Evolutionary conservation across 1,139 yeast species (phyloP).

Genomic region (Candida glucosophila): DNA sequence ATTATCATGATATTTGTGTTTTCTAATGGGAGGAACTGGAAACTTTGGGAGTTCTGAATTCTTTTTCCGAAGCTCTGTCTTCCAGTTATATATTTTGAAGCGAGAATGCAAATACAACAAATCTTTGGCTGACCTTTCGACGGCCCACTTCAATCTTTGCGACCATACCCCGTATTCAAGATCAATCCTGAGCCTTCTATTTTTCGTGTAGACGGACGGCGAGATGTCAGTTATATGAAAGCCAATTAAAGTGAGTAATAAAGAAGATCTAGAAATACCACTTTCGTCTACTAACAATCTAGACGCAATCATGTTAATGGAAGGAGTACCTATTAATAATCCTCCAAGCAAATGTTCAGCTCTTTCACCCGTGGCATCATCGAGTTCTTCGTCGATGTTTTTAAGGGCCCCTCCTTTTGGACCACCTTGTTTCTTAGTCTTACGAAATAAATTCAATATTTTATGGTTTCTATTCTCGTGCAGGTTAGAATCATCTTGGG

Average conservation of each 20-base stretch:
- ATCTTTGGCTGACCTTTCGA: slow-evolving; percentile 66
- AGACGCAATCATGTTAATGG: slow-evolving; percentile 69
- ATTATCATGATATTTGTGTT: slow-evolving; percentile 1
- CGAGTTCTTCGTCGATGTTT: no score
- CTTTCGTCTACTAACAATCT: slow-evolving; percentile 70
- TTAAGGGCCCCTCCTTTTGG: no score
- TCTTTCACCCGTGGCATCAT: slow-evolving; percentile 33
- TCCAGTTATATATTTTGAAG: slow-evolving; percentile 44
- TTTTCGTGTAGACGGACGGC: slow-evolving; percentile 30
- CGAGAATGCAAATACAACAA: slow-evolving; percentile 59
- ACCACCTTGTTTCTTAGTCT: no score
- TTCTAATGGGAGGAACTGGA: slow-evolving; percentile 19
- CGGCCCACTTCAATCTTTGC: slow-evolving; percentile 71
- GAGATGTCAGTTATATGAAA: slow-evolving; percentile 52
- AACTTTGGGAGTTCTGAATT: slow-evolving; percentile 20
- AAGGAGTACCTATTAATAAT: slow-evolving; percentile 68
- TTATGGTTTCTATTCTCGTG: no score
- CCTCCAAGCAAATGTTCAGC: slow-evolving; percentile 61
- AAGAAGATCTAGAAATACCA: slow-evolving; percentile 73
- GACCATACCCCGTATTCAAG: slow-evolving; percentile 88
- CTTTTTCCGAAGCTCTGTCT: slow-evolving; percentile 22
- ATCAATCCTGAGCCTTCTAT: slow-evolving; percentile 54
- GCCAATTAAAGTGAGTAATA: slow-evolving; percentile 65
- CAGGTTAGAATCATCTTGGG: no score
- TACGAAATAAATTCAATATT: no score